Percentiles rank a stretch among this genome's conserved stretches.
These are phyloP conservation scores for Nidularia pulvinata DNA, from an alignment of 768 basidiomycete species.

Conservation along the genomic window DNA sequence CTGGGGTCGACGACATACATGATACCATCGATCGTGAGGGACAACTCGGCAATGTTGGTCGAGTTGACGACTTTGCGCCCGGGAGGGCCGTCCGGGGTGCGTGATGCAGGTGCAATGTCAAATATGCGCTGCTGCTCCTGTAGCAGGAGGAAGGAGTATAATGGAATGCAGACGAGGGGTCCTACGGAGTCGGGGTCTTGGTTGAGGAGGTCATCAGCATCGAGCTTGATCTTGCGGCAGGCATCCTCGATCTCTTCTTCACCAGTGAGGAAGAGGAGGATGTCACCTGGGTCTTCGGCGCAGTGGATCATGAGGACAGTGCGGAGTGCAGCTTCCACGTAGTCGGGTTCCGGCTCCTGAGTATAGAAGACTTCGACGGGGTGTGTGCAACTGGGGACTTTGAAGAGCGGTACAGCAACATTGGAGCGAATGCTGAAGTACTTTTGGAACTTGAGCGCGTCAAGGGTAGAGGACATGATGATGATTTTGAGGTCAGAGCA, in stretches of 20 bases:
- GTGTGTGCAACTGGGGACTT: slow-evolving; percentile 91
- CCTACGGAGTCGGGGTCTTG: slow-evolving; percentile 77
- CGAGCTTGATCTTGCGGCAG: slow-evolving; percentile 89
- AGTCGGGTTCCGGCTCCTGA: slow-evolving; percentile 91
- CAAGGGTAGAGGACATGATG: slow-evolving; percentile 98
- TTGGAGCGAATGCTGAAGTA: slow-evolving; percentile 70
- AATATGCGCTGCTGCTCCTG: slow-evolving; percentile 97
- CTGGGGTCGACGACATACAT: slow-evolving; percentile 99
- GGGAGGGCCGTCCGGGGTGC: slow-evolving; percentile 64
- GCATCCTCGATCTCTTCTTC: slow-evolving; percentile 99
- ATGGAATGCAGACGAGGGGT: slow-evolving; percentile 86
- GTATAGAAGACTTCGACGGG: slow-evolving; percentile 97
- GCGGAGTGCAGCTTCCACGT: slow-evolving; percentile 95
- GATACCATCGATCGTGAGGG: slow-evolving; percentile 96
- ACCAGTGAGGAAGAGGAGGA: slow-evolving; percentile 94
- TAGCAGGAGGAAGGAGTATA: slow-evolving; percentile 94
- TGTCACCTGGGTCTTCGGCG: slow-evolving; percentile 90
- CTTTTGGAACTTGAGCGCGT: slow-evolving; percentile 95
- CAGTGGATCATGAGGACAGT: slow-evolving; percentile 98
- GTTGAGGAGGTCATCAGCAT: slow-evolving; percentile 82
- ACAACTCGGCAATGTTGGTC: slow-evolving; percentile 98
- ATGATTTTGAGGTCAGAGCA: slow-evolving; percentile 94
- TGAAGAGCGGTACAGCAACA: slow-evolving; percentile 76
- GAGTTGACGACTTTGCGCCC: slow-evolving; percentile 95
- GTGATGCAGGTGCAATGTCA: slow-evolving; percentile 76